Evolutionary conservation across 1,139 yeast species (phyloP).

Genomic region (Sugiyamaella castrensis): DNA sequence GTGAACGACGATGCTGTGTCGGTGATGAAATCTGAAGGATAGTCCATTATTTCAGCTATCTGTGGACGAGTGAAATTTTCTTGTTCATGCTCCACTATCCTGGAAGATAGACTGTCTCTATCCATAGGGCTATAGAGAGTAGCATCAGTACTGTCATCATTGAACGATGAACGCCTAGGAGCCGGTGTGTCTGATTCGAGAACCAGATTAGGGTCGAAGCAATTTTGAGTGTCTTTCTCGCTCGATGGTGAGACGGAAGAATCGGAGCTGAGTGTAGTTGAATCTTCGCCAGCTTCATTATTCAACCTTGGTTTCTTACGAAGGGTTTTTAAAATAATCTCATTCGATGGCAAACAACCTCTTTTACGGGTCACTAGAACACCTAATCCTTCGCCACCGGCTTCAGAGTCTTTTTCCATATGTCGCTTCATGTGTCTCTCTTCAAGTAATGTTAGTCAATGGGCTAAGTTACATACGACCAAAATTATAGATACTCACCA

Average conservation of each 20-base stretch:
- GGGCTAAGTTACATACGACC: too few species aligned
- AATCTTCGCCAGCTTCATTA: neutral
- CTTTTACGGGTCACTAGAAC: conserved; percentile 2
- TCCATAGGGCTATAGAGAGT: neutral
- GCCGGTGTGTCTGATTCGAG: too few species aligned
- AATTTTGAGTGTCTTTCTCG: neutral
- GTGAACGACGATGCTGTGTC: neutral
- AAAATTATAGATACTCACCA: neutral
- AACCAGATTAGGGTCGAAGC: too few species aligned
- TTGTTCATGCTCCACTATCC: neutral
- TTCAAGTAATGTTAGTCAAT: neutral
- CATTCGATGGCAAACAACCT: neutral
- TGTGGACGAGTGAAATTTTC: neutral
- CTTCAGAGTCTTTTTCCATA: conserved; percentile 5
- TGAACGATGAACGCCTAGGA: neutral
- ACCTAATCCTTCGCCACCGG: conserved; percentile 8
- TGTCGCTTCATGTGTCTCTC: conserved; percentile 6
- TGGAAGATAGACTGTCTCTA: neutral
- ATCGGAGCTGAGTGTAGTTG: neutral
- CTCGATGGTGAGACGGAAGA: neutral
- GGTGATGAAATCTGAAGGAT: too few species aligned
- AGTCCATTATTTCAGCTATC: too few species aligned
- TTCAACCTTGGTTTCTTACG: neutral
- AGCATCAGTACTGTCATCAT: neutral
- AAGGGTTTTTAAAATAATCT: neutral